phyloP scores from a whole-genome alignment of 139 green algal species.

The Chlamydomonas applanata region DNA sequence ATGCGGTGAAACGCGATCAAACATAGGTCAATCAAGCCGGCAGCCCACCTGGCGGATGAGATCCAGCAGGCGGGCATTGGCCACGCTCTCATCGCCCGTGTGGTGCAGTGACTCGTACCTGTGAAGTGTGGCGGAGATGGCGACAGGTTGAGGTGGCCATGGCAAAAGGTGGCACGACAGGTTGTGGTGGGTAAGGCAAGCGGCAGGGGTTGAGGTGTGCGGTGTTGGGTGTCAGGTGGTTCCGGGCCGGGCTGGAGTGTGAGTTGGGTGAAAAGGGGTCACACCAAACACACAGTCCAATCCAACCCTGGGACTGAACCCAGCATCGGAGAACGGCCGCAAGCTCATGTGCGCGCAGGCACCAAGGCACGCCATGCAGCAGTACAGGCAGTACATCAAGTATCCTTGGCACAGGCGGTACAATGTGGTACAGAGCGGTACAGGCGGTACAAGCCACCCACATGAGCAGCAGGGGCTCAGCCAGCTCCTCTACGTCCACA shows the following conservation, averaged over 20 bases:
- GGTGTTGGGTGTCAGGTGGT: too few species aligned
- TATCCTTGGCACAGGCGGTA: conserved; percentile 31
- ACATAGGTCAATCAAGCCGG: too few species aligned
- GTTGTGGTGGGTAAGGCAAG: too few species aligned
- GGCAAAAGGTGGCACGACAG: too few species aligned
- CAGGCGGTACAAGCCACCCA: too few species aligned
- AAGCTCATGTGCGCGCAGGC: neutral
- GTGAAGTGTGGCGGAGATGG: conserved; percentile 27
- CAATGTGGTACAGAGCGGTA: too few species aligned
- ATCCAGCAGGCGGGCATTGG: conserved; percentile 87
- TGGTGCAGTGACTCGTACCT: conserved; percentile 87
- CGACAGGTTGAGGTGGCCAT: too few species aligned
- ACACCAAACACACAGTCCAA: conserved; percentile 40
- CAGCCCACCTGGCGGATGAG: conserved; percentile 72
- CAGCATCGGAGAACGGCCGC: neutral
- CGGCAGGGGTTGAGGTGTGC: too few species aligned
- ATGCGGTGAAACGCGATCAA: too few species aligned
- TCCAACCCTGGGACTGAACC: neutral
- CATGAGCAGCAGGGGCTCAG: conserved; percentile 44
- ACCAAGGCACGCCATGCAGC: neutral
- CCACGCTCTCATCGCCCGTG: conserved; percentile 77
- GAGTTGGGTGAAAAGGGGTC: too few species aligned
- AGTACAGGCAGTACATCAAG: neutral
- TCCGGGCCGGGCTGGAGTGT: too few species aligned
- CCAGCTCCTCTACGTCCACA: conserved; percentile 41